Percentiles rank a stretch among this genome's conserved stretches.
Evolutionary conservation across 768 basidiomycete genomes (phyloP).

Genomic region (Suillus americanus): DNA sequence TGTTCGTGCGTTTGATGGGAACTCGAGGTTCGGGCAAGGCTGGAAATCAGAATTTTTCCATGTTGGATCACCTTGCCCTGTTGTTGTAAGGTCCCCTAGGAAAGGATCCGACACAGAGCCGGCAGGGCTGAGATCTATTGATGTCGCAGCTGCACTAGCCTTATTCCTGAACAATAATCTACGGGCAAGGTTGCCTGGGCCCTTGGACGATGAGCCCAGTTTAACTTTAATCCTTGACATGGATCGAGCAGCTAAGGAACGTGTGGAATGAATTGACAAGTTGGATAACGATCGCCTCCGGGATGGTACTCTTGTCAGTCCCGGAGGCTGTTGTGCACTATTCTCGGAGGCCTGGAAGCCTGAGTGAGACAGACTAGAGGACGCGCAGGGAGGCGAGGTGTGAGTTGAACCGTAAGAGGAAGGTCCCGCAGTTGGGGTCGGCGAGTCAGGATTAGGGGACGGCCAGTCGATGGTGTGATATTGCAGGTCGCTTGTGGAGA

Average conservation of each 20-base stretch:
- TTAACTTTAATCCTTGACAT: conserved; percentile 49
- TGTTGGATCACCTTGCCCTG: conserved; percentile 36
- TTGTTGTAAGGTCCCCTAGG: conserved; percentile 19
- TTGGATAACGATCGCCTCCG: conserved; percentile 59
- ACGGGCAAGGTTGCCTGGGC: conserved; percentile 53
- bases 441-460: conserved; percentile 22
- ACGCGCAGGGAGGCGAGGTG: conserved; percentile 38
- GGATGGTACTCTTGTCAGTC: conserved; percentile 36
- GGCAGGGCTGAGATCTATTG: conserved; percentile 6
- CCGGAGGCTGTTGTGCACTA: conserved; percentile 21
- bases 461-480: conserved; percentile 42
- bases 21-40: neutral
- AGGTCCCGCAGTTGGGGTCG: conserved; percentile 25
- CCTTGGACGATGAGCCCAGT: conserved; percentile 40
- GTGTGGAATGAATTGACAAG: conserved; percentile 45
- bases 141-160: conserved; percentile 16
- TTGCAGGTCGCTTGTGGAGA: conserved; percentile 54
- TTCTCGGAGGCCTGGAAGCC: conserved; percentile 14
- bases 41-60: conserved; percentile 39
- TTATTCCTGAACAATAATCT: conserved; percentile 51
- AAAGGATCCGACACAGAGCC: conserved; percentile 9
- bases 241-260: conserved; percentile 43
- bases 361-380: conserved; percentile 13
- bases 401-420: conserved; percentile 38
- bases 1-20: neutral